phyloP scores from a whole-genome alignment of 106 monocot species.

The Allium cepa region DNA sequence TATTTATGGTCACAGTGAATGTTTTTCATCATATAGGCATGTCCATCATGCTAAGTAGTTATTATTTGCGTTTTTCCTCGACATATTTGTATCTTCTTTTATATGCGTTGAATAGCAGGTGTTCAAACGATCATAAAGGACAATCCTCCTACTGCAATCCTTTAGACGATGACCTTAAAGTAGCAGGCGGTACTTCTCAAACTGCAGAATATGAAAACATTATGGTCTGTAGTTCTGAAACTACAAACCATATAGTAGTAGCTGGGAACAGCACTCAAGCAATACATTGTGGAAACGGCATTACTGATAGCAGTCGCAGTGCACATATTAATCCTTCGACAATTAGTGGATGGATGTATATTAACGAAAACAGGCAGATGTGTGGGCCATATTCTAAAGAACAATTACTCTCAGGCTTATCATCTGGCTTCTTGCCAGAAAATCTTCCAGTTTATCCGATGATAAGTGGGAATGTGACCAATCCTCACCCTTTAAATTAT shows the following conservation, averaged over 20 bases:
- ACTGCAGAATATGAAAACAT: too few relatives aligned
- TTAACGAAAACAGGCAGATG: constrained; percentile 50
- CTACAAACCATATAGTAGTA: constrained; percentile 6
- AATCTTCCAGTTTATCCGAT: constrained; percentile 57
- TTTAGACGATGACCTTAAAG: constrained; percentile 14
- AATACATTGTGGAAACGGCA: neutral
- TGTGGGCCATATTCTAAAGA: constrained; percentile 59
- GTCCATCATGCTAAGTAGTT: neutral
- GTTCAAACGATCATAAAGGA: constrained; percentile 4
- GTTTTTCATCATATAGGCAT: constrained; percentile 3
- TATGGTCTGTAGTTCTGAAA: neutral
- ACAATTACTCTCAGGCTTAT: constrained; percentile 49
- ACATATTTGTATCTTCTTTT: neutral
- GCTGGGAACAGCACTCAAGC: too few relatives aligned
- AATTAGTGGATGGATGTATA: constrained; percentile 64
- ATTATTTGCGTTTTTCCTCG: neutral
- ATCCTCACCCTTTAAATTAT: constrained; percentile 36
- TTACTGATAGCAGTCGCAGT: constrained; percentile 11
- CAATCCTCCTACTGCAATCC: constrained; percentile 16
- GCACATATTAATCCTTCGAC: constrained; percentile 20
- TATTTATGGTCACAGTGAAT: neutral
- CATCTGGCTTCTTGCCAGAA: constrained; percentile 55
- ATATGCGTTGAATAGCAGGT: constrained; percentile 10
- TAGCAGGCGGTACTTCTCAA: constrained; percentile 15
- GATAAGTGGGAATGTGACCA: constrained; percentile 32